Conservation (phyloP, 306 rosid species). For the Ormosia semicastrata region DNA sequence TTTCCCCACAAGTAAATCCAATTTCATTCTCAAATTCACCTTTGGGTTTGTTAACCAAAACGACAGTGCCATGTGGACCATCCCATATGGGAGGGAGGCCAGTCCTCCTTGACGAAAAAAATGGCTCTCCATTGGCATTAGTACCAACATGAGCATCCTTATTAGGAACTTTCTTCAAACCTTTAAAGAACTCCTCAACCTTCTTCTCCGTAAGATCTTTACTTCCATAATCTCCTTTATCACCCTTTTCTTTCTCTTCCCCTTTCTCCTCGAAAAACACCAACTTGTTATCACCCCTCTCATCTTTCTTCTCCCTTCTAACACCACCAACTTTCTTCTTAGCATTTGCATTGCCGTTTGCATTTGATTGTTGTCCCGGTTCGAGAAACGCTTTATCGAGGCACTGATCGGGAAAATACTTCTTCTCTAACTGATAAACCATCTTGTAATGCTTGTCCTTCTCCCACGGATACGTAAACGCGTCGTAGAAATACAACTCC, state of each 20-base stretch:
- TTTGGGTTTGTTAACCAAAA: conserved; percentile 91
- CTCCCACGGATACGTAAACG: conserved; percentile 88
- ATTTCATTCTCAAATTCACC: conserved; percentile 41
- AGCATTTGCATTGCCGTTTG: neutral
- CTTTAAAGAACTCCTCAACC: conserved; percentile 85
- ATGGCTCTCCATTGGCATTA: conserved; percentile 49
- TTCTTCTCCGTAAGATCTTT: conserved; percentile 59
- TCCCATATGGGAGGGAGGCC: conserved; percentile 87
- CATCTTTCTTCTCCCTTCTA: conserved; percentile 27
- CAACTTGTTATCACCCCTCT: conserved; percentile 42
- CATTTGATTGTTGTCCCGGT: conserved; percentile 64
- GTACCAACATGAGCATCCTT: conserved; percentile 41
- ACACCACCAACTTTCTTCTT: conserved; percentile 24
- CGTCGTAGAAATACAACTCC: conserved; percentile 73
- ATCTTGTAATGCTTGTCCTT: conserved; percentile 88
- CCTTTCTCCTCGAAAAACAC: conserved; percentile 65
- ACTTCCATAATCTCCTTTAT: neutral
- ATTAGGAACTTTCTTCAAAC: conserved; percentile 67
- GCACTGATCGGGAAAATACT: conserved; percentile 77
- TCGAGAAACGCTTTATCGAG: conserved; percentile 86
- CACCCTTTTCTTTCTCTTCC: conserved; percentile 30
- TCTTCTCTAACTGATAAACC: conserved; percentile 92
- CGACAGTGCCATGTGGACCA: conserved; percentile 71
- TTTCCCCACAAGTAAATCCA: neutral
- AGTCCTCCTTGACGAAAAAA: conserved; percentile 62